Conservation (phyloP, 305 asterid species). For the Rubia tinctorum region DNA sequence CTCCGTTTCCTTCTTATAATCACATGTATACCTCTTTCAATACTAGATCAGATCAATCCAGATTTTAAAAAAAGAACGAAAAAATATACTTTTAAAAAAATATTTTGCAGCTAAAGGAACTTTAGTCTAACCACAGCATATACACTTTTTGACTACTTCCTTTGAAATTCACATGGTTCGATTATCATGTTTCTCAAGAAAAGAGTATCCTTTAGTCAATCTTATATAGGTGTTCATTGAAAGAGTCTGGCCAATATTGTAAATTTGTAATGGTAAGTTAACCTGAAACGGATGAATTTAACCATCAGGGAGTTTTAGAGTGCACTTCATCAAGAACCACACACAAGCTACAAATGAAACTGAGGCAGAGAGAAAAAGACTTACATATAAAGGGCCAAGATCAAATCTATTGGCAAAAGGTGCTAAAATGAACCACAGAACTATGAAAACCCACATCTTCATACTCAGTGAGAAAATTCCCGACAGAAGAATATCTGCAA, state of each 20-base stretch:
- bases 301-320: not conserved
- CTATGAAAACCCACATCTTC: constrained; percentile 66
- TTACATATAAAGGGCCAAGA: constrained; percentile 84
- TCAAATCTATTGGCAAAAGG: constrained; percentile 69
- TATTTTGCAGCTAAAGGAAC: not conserved
- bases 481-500: constrained; percentile 78
- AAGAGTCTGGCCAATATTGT: not conserved
- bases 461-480: constrained; percentile 66
- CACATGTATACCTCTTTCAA: not conserved
- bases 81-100: not conserved
- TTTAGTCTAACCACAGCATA: not conserved
- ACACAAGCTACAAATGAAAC: not conserved
- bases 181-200: not conserved
- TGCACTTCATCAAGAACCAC: not conserved
- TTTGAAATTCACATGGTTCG: not conserved
- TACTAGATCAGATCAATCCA: not conserved
- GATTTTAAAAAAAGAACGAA: not conserved
- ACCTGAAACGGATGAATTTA: not conserved
- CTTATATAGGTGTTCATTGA: not conserved
- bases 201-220: not conserved
- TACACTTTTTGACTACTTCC: not conserved
- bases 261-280: not conserved
- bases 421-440: constrained; percentile 77
- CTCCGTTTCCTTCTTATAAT: not conserved
- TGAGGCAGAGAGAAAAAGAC: constrained; percentile 28